Conservation (phyloP, 257 asterid species). For the Ilex asprella region DNA sequence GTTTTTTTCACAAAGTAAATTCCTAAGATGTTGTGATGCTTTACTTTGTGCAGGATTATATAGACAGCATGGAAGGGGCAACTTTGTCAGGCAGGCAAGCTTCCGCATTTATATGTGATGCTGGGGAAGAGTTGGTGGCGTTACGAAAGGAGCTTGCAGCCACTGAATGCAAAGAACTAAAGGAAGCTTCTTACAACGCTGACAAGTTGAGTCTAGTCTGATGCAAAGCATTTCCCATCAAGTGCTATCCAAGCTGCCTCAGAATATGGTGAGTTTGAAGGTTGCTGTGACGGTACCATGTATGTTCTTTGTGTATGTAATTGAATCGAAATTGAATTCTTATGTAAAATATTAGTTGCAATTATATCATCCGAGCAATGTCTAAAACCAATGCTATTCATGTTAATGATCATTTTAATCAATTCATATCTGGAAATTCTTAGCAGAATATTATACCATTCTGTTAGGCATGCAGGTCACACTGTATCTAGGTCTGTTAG, state of each 20-base stretch:
- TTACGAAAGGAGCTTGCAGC: constrained; percentile 38
- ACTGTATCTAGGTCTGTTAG: too few species aligned
- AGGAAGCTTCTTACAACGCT: constrained; percentile 21
- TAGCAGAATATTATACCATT: too few species aligned
- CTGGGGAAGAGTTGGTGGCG: constrained; percentile 70
- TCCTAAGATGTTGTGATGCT: neutral
- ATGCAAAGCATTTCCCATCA: neutral
- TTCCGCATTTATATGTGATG: constrained; percentile 73
- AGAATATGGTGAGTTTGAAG: neutral
- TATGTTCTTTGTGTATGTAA: constrained; percentile 2
- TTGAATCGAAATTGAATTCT: neutral
- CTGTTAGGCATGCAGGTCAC: too few species aligned
- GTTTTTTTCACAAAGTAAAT: too few species aligned
- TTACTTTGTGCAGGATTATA: constrained; percentile 62
- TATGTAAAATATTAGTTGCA: too few species aligned
- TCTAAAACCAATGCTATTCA: neutral
- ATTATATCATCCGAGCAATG: neutral
- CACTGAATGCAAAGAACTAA: constrained; percentile 17
- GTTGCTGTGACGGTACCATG: neutral
- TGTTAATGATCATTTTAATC: too few species aligned
- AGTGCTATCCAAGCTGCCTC: neutral
- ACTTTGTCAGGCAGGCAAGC: constrained; percentile 94
- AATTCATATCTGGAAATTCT: too few species aligned
- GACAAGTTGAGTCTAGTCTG: constrained; percentile 56
- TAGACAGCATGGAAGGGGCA: constrained; percentile 99